These are phyloP conservation scores for Malassezia caprae DNA, from an alignment of 1,284 basidiomycete genomes.

Conservation along the genomic window DNA sequence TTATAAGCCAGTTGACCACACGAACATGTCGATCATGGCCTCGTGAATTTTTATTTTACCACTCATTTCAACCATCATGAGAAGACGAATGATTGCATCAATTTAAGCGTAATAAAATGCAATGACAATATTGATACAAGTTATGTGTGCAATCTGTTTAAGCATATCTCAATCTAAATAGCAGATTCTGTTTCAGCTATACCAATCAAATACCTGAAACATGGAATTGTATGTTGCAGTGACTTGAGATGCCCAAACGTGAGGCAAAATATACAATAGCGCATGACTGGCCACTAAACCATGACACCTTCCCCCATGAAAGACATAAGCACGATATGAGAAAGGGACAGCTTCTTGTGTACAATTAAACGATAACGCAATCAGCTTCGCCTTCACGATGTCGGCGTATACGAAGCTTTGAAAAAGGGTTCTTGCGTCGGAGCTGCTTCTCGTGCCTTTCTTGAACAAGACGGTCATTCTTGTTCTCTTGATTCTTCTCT, in stretches of 20 bases:
- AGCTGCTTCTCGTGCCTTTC: slow-evolving; percentile 54
- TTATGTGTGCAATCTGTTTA: too few species aligned
- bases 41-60: not conserved
- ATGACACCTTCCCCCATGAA: too few species aligned
- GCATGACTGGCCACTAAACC: too few species aligned
- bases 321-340: not conserved
- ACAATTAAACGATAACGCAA: slow-evolving; percentile 6
- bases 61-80: not conserved
- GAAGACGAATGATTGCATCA: not conserved
- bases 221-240: too few species aligned
- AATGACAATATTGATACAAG: too few species aligned
- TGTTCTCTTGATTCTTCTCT: slow-evolving; percentile 66
- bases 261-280: too few species aligned
- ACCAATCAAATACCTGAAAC: too few species aligned
- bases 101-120: not conserved
- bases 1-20: not conserved
- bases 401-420: not conserved
- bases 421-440: slow-evolving; percentile 1
- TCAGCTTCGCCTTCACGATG: not conserved
- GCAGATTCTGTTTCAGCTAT: too few species aligned
- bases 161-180: too few species aligned
- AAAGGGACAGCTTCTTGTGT: not conserved
- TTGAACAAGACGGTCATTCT: slow-evolving; percentile 65
- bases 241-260: too few species aligned
- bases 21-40: not conserved